Evolutionary conservation across 495 filamentous ascomycete species (phyloP), one percentile per base, ranked within the genome.

Genomic region (Amorphotheca resinae): DNA sequence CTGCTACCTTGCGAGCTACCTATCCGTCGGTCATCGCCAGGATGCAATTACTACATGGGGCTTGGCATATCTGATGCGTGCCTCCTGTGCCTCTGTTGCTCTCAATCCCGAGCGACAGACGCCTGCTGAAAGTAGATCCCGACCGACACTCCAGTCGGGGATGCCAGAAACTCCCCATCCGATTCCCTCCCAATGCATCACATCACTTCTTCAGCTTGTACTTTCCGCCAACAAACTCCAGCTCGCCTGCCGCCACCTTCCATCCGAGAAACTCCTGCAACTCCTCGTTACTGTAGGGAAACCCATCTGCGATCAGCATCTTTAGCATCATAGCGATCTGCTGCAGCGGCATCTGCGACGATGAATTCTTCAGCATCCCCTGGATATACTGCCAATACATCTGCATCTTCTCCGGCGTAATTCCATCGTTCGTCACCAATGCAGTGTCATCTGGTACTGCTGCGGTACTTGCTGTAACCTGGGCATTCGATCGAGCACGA

Each of bases 301-400:
- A 95, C 5, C 85, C 84, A 11, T 84, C 87, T 1, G 81, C 74
- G 22, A 96, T 79, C 21, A 85, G 70, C 69, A 98, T 82, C 58
- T 81, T 83, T 68, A 98, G 66, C 84, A 96, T 94, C 81, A 88
- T 89, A 3, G 77, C 69, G 45, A 98, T 88, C 61, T 84, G 76
- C 54, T 72, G 71, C 47, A 85, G 56, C 35, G 81, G 75, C 82
- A 93, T 93, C 22, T 63, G 54, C 22, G 78, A 64, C 4, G 82
- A 84, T 45, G 80, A 73, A 58, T 96, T 95, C 45, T 84, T 96
- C 63, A 99, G 64, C 89, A 99, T 95, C 34, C 83, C 85, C 38
- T 84, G 67, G 45, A 99, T 84, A 56, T 91, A 95, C 56, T 84
- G 78, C 78, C 79, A 83, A 64, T 94, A 93, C 28, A 94, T 69